phyloP scores from a whole-genome alignment of 192 early-diverging fungal species.

The Diversispora eburnea region DNA sequence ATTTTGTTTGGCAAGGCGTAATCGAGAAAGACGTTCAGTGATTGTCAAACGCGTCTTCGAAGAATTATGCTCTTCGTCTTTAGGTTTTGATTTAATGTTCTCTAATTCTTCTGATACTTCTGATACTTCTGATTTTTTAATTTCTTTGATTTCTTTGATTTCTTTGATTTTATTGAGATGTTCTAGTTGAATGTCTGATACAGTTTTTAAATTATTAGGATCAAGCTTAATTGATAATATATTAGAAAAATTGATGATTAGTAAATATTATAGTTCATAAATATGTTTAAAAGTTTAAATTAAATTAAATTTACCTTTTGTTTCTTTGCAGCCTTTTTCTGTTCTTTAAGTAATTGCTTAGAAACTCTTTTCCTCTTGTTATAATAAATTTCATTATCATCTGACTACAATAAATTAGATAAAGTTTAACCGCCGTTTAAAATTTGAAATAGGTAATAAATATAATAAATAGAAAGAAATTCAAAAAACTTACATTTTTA shows the following conservation, averaged over 20 bases:
- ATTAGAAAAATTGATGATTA: background rate
- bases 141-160: constrained; percentile 33
- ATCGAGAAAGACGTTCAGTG: constrained; percentile 37
- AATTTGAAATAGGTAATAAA: background rate
- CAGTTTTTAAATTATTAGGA: constrained; percentile 72
- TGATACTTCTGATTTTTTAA: constrained; percentile 12
- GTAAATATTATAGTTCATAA: background rate
- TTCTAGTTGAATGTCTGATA: constrained; percentile 64
- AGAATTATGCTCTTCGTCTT: constrained; percentile 33
- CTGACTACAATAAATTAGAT: background rate
- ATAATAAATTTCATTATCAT: constrained; percentile 51
- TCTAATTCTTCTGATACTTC: constrained; percentile 37
- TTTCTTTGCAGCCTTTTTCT: constrained; percentile 78
- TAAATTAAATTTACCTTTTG: constrained; percentile 59
- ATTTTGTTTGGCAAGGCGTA: constrained; percentile 24
- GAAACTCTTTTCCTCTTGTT: constrained; percentile 81
- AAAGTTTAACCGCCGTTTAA: background rate
- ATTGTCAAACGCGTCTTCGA: constrained; percentile 27
- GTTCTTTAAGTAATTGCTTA: constrained; percentile 76
- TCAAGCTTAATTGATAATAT: constrained; percentile 55
- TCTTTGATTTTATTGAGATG: constrained; percentile 45
- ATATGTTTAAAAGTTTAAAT: constrained; percentile 25
- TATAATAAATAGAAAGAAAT: background rate
- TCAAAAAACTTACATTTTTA: constrained; percentile 12
- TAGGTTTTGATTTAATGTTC: constrained; percentile 26